A percentile compares a stretch with the other conserved stretches of the same genome.
Conservation (phyloP, 495 filamentous ascomycete genomes). For the Penicillium bovifimosum region DNA sequence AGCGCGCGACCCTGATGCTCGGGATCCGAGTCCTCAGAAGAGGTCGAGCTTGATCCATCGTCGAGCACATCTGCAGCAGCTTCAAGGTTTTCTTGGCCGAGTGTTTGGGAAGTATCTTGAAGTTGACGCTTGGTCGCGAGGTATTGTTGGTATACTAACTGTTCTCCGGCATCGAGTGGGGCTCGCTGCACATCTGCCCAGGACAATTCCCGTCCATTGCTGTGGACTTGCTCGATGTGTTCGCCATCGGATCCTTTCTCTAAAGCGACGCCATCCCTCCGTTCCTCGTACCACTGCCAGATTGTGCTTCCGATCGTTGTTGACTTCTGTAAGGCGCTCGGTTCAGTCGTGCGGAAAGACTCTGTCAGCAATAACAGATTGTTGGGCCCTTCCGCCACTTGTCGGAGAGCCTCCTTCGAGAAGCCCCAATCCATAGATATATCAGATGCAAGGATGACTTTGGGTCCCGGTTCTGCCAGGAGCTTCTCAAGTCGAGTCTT, state of each 20-base stretch:
- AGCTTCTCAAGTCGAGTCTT: conserved; percentile 66
- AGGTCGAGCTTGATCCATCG: conserved; percentile 74
- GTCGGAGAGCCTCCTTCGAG: conserved; percentile 74
- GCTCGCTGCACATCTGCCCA: conserved; percentile 55
- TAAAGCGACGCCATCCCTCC: conserved; percentile 55
- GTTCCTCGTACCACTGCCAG: conserved; percentile 70
- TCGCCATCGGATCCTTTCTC: conserved; percentile 54
- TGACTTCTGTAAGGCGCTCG: conserved; percentile 22
- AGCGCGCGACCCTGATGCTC: conserved; percentile 90
- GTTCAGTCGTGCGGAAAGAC: conserved; percentile 34
- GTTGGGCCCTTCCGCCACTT: conserved; percentile 63
- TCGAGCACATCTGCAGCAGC: conserved; percentile 72
- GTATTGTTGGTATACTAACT: conserved; percentile 81
- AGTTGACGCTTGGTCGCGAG: conserved; percentile 76
- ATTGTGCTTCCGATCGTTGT: conserved; percentile 52
- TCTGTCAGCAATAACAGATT: conserved; percentile 88
- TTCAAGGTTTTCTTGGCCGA: conserved; percentile 60
- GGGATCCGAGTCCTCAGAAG: conserved; percentile 82
- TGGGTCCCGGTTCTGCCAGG: conserved; percentile 44
- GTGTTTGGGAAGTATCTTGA: conserved; percentile 65
- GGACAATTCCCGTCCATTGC: conserved; percentile 55
- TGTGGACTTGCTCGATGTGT: conserved; percentile 58
- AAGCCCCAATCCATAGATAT: conserved; percentile 92
- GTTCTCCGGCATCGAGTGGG: conserved; percentile 65
- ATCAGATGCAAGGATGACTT: conserved; percentile 89